Evolutionary conservation across 176 grass and related monocot species (phyloP), one percentile per base, ranked within the genome.

Genomic region (Musa beccarii): DNA sequence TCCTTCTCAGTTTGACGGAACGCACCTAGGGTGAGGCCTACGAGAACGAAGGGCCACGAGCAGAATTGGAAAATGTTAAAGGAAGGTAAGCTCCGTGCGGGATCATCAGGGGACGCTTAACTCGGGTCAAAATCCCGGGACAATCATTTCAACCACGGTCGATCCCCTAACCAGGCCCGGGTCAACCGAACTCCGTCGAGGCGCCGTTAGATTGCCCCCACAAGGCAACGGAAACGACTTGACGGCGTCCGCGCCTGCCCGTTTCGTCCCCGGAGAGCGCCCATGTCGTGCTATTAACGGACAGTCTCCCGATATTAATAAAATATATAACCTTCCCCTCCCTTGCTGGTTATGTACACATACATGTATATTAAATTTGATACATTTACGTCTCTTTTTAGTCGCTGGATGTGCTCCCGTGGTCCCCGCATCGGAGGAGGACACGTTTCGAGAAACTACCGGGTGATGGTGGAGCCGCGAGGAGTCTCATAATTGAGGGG

Each of bases 251-350:
- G 4, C 16, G 11, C 66, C 15, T 70, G 68, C 34, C 65, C 65
- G 64, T 79, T 79, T 49, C 52, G 49, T 20, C 75, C 75, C 10
- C 59, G 75, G 75, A 51, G 61, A 16, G 2, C 49, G n/a, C 23
- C 17, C 28, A 55, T 79, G 77, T 79, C 65, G 49, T 67, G 66
- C 59, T 79, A 69, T 79, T 67, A 79, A 79, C 53, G 65, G 66
- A 67, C 77, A 79, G 65, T 19, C 51, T 16, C 49, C 61, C 17
- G 17, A 52, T 52, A 52, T 26, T 23, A 77, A 51, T 63, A 65
- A 51, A 64, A 56, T 57, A 56, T 62, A 62, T 56, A 19, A 19
- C 68, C 68, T 70, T 51, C 51, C 51, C 29, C 68, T 34, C 43
- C 68, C 16, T 34, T 70, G 6, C 68, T 10, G 34, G 34, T 43